Conservation (phyloP, 257 asterid species). For the Nicotiana tabacum region DNA sequence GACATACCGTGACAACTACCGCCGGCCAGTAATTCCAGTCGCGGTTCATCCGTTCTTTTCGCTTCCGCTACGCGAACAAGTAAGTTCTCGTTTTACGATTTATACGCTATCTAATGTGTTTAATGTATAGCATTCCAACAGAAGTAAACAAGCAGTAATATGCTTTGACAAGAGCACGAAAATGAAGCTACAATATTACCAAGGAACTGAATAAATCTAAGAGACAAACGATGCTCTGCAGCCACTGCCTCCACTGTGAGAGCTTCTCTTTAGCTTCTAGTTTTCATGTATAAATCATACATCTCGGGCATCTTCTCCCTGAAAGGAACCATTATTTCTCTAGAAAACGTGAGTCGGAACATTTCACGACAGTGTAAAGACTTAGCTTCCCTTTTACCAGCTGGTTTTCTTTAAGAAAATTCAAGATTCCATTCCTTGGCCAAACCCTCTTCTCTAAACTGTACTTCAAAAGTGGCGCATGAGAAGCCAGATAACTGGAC, state of each 20-base stretch:
- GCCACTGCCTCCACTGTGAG: neutral
- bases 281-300: neutral
- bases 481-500: neutral
- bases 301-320: conserved; percentile 14
- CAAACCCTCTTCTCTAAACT: neutral
- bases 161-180: too few species aligned
- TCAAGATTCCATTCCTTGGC: neutral
- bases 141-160: too few species aligned
- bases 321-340: conserved; percentile 14
- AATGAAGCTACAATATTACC: neutral
- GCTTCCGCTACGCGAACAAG: too few species aligned
- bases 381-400: neutral
- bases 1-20: too few species aligned
- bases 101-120: too few species aligned
- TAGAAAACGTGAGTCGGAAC: neutral
- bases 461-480: neutral
- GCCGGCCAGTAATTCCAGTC: too few species aligned
- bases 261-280: neutral
- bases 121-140: too few species aligned
- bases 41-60: too few species aligned
- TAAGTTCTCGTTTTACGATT: too few species aligned
- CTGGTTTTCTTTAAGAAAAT: neutral
- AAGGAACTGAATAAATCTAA: neutral
- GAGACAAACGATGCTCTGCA: neutral
- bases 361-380: neutral